Percentiles rank a stretch among this genome's conserved stretches.
Conservation (phyloP, 345 rosid species). For the Eucalyptus marginata region DNA sequence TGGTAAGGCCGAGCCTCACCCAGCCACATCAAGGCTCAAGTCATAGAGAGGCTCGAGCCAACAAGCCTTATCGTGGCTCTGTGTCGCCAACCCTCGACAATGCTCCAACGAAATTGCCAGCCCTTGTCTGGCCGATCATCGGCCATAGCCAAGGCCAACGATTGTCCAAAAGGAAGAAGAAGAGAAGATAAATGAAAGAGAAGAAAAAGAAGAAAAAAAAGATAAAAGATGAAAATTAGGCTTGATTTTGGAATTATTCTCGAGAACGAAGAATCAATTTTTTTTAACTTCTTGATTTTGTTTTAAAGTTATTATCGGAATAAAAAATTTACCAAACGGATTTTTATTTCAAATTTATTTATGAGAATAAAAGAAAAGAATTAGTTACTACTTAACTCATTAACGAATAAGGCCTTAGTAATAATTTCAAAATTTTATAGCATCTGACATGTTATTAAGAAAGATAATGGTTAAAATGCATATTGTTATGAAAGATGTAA, state of each 20-base stretch:
- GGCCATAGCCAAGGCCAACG: accelerated
- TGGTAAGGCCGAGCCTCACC: too few relatives aligned
- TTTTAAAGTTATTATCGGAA: too few relatives aligned
- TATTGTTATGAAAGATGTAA: neutral
- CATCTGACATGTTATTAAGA: neutral
- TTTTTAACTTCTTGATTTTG: accelerated
- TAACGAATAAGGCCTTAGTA: too few relatives aligned
- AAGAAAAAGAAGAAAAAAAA: too few relatives aligned
- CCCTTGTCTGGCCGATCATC: accelerated
- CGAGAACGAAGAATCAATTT: accelerated
- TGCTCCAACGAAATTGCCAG: accelerated
- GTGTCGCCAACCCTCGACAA: accelerated
- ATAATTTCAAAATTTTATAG: neutral
- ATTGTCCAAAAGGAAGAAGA: too few relatives aligned
- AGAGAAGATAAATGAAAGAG: too few relatives aligned
- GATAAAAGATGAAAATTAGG: too few relatives aligned
- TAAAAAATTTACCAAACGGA: accelerated
- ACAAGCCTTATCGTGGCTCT: accelerated
- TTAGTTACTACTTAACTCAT: too few relatives aligned
- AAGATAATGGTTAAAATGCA: neutral
- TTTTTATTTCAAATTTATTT: too few relatives aligned
- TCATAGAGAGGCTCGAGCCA: accelerated
- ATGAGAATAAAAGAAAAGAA: accelerated
- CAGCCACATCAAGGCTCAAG: accelerated
- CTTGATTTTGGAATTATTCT: too few relatives aligned